These are phyloP conservation scores for Toxicodendron radicans DNA, from an alignment of 345 rosid species.

Conservation along the genomic window DNA sequence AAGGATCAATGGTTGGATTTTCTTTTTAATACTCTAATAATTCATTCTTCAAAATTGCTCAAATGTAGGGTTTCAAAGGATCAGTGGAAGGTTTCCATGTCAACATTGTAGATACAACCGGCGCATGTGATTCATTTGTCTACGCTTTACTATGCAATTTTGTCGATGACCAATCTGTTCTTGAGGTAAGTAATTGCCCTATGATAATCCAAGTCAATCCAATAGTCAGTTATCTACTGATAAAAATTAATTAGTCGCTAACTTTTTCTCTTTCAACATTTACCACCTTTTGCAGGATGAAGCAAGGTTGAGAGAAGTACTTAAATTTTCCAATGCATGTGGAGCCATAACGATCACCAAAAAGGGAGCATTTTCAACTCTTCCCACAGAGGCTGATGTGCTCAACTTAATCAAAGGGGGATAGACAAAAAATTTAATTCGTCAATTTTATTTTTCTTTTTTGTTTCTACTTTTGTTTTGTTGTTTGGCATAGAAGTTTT, in stretches of 20 bases:
- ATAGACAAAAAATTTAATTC: neutral
- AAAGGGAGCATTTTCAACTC: slow-evolving; percentile 98
- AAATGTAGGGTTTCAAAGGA: slow-evolving; percentile 69
- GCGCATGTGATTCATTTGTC: slow-evolving; percentile 93
- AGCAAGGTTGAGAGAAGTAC: slow-evolving; percentile 64
- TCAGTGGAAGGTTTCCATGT: slow-evolving; percentile 79
- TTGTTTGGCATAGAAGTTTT: neutral
- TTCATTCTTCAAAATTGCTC: neutral
- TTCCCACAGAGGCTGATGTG: slow-evolving; percentile 62
- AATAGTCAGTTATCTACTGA: neutral
- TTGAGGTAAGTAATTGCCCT: slow-evolving; percentile 46
- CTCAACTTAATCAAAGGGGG: slow-evolving; percentile 43
- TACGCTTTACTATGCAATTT: slow-evolving; percentile 83
- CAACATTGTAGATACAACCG: slow-evolving; percentile 80
- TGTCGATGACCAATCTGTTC: slow-evolving; percentile 64
- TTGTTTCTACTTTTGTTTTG: neutral
- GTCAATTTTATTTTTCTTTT: neutral
- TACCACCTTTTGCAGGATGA: slow-evolving; percentile 52
- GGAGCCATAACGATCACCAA: slow-evolving; percentile 98
- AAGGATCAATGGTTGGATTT: neutral
- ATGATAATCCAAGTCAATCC: neutral
- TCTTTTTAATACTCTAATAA: neutral
- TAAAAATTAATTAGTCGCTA: neutral
- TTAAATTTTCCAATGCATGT: slow-evolving; percentile 82
- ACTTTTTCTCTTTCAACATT: too few species aligned